These are phyloP conservation scores for Canavalia ensiformis DNA, from an alignment of 306 rosid genomes.

Conservation along the genomic window DNA sequence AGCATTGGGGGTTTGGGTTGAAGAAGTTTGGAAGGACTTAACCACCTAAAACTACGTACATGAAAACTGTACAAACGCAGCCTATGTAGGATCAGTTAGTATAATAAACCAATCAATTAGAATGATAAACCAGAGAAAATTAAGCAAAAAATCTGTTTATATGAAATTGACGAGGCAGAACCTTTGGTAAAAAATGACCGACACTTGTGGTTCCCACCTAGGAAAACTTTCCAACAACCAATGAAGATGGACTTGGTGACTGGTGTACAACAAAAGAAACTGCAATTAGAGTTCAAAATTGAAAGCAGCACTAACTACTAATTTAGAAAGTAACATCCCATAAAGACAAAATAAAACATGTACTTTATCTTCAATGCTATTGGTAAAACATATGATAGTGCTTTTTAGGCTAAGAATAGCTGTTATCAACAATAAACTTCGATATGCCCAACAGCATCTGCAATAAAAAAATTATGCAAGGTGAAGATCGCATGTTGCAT, in stretches of 20 bases:
- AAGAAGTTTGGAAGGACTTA: background rate
- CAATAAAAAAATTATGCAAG: background rate
- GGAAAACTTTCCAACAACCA: background rate
- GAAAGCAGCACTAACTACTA: background rate
- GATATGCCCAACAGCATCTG: background rate
- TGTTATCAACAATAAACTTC: background rate
- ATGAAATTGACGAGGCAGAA: background rate
- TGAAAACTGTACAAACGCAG: background rate
- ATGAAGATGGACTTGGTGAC: constrained; percentile 1
- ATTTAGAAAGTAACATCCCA: background rate
- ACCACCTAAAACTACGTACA: background rate
- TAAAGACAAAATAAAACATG: background rate
- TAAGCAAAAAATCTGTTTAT: background rate
- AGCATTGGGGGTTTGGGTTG: background rate
- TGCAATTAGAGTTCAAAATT: background rate
- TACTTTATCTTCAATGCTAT: background rate
- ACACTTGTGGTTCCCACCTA: constrained; percentile 24
- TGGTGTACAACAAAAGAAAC: constrained; percentile 30
- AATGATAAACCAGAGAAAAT: background rate
- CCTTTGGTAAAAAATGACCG: background rate
- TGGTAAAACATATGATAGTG: background rate
- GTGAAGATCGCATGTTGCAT: constrained; percentile 12
- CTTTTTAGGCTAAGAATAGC: background rate
- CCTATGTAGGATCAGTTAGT: background rate
- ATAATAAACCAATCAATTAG: background rate